These are phyloP conservation scores for Leishmania amazonensis DNA, from an alignment of 208 protist genomes.

Conservation along the genomic window DNA sequence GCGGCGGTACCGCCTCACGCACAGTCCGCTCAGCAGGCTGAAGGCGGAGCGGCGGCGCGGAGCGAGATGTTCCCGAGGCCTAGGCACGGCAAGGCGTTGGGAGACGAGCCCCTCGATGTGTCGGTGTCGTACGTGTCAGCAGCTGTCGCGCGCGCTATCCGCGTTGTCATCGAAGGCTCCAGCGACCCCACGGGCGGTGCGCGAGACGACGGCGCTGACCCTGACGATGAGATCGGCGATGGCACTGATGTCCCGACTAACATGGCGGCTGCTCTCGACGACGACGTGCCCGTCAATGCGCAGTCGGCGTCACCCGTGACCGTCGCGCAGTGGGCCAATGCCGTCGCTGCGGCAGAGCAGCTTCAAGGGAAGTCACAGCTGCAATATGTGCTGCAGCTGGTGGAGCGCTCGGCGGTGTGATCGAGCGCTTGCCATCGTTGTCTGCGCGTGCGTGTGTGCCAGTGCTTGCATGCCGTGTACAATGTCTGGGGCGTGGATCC, in stretches of 20 bases:
- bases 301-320: slow-evolving; percentile 9
- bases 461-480: neutral
- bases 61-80: neutral
- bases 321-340: slow-evolving; percentile 11
- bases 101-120: slow-evolving; percentile 10
- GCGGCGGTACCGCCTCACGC: neutral
- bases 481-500: neutral
- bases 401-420: slow-evolving; percentile 24
- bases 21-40: neutral
- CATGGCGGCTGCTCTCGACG: neutral
- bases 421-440: neutral
- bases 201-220: neutral
- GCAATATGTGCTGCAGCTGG: slow-evolving; percentile 3
- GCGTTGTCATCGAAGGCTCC: neutral
- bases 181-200: neutral
- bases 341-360: slow-evolving; percentile 23
- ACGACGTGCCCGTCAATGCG: neutral
- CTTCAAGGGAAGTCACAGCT: neutral
- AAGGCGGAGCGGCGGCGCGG: neutral
- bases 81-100: neutral
- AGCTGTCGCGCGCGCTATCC: slow-evolving; percentile 19
- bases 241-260: neutral
- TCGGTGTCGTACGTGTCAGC: slow-evolving; percentile 28
- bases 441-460: neutral
- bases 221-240: neutral